Percentiles rank a stretch among this genome's conserved stretches.
These are phyloP conservation scores for Alternaria alternata DNA, from an alignment of 2,329 filamentous ascomycete species.

Conservation along the genomic window DNA sequence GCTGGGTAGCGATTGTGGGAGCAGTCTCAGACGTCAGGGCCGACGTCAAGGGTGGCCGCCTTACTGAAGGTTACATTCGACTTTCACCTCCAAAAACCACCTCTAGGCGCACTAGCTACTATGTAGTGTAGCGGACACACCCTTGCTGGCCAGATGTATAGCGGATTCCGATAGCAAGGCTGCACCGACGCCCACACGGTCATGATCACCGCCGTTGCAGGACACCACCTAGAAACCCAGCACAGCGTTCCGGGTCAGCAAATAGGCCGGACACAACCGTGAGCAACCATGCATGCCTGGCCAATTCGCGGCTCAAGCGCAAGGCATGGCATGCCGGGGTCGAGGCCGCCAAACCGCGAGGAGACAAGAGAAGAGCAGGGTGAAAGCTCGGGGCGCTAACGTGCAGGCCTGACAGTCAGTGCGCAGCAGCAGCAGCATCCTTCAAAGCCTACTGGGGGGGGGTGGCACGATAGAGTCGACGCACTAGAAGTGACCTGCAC, in stretches of 20 bases:
- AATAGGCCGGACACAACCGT: slow-evolving; percentile 48
- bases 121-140: neutral
- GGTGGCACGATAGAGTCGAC: slow-evolving; percentile 42
- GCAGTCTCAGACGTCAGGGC: slow-evolving; percentile 11
- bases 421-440: slow-evolving; percentile 30
- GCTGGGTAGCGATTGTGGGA: slow-evolving; percentile 12
- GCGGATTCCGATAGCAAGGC: slow-evolving; percentile 15
- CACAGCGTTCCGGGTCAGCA: slow-evolving; percentile 44
- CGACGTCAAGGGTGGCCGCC: slow-evolving; percentile 11
- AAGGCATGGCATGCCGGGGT: slow-evolving; percentile 31
- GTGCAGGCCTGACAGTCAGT: slow-evolving; percentile 33
- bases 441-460: slow-evolving; percentile 35
- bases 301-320: slow-evolving; percentile 46
- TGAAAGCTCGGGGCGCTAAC: slow-evolving; percentile 40
- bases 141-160: slow-evolving; percentile 1
- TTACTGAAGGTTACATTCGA: slow-evolving; percentile 4
- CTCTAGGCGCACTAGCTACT: neutral
- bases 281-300: slow-evolving; percentile 31
- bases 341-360: slow-evolving; percentile 27
- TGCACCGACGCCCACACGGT: slow-evolving; percentile 8
- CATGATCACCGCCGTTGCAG: slow-evolving; percentile 29
- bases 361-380: slow-evolving; percentile 27
- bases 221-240: slow-evolving; percentile 30
- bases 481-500: slow-evolving; percentile 39
- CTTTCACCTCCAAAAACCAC: neutral